Percentiles rank a stretch among this genome's conserved stretches.
Conservation (phyloP, 371 early-diverging fungal species). For the Actinomucor elegans region DNA sequence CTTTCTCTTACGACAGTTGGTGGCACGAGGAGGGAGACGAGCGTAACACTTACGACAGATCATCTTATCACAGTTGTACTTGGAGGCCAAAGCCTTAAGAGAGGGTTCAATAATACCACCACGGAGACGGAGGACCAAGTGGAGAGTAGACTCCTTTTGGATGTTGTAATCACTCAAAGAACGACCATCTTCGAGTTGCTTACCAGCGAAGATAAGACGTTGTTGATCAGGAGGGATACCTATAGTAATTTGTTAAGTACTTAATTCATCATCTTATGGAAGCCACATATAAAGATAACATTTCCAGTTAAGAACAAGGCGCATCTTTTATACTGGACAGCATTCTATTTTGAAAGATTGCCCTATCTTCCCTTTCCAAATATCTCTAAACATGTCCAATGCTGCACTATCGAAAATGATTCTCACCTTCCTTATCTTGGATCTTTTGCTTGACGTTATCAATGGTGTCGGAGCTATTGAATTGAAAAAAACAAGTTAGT, state of each 20-base stretch:
- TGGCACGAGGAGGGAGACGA: slow-evolving; percentile 98
- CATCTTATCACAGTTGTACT: slow-evolving; percentile 99
- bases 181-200: slow-evolving; percentile 99
- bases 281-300: too few relatives aligned
- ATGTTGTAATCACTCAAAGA: slow-evolving; percentile 87
- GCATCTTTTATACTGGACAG: too few relatives aligned
- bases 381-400: too few relatives aligned
- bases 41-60: slow-evolving; percentile 99
- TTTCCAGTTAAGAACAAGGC: too few relatives aligned
- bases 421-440: slow-evolving; percentile 89
- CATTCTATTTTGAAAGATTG: too few relatives aligned
- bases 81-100: slow-evolving; percentile 95
- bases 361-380: too few relatives aligned
- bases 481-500: slow-evolving; percentile 35
- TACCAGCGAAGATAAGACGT: slow-evolving; percentile 99
- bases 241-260: not conserved
- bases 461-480: slow-evolving; percentile 84
- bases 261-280: not conserved
- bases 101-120: slow-evolving; percentile 97
- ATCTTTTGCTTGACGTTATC: slow-evolving; percentile 98
- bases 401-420: not conserved
- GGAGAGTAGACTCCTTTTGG: slow-evolving; percentile 98
- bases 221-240: slow-evolving; percentile 99
- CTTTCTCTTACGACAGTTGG: slow-evolving; percentile 99
- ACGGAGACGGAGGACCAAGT: slow-evolving; percentile 97